These are phyloP conservation scores for Bremia lactucae DNA, from an alignment of 352 stramenopile genomes.

Conservation along the genomic window DNA sequence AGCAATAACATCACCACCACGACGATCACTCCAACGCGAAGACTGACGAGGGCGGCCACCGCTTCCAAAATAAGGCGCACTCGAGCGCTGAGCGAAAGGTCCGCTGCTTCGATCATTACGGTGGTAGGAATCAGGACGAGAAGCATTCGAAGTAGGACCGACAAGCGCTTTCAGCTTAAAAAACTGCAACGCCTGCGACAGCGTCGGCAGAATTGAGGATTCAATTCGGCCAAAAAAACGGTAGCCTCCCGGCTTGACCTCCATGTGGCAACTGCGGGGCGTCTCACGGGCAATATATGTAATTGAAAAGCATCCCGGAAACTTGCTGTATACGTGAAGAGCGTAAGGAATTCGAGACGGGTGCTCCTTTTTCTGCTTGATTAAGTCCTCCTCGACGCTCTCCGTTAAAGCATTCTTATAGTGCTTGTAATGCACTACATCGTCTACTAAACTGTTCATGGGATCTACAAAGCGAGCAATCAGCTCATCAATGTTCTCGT, in stretches of 20 bases:
- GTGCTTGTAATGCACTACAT: slow-evolving; percentile 83
- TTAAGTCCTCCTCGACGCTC: slow-evolving; percentile 75
- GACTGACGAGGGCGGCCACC: slow-evolving; percentile 43
- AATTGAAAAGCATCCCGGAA: slow-evolving; percentile 84
- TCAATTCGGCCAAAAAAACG: slow-evolving; percentile 84
- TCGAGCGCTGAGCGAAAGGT: slow-evolving; percentile 52
- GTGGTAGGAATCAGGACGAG: slow-evolving; percentile 33
- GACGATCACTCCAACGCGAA: slow-evolving; percentile 64
- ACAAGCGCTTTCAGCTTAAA: slow-evolving; percentile 86
- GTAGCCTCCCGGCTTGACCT: slow-evolving; percentile 76
- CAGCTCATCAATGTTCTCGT: slow-evolving; percentile 83
- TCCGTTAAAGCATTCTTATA: slow-evolving; percentile 61
- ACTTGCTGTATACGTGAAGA: slow-evolving; percentile 79
- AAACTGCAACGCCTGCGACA: slow-evolving; percentile 77
- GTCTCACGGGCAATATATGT: slow-evolving; percentile 80
- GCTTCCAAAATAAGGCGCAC: slow-evolving; percentile 27
- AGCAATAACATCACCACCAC: slow-evolving; percentile 17
- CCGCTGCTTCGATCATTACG: slow-evolving; percentile 32
- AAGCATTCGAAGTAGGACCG: slow-evolving; percentile 29
- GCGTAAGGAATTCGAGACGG: slow-evolving; percentile 76
- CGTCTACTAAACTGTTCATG: slow-evolving; percentile 83
- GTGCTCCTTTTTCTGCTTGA: slow-evolving; percentile 84
- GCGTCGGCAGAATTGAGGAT: slow-evolving; percentile 68
- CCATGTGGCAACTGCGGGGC: slow-evolving; percentile 79
- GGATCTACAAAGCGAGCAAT: slow-evolving; percentile 82